These are phyloP conservation scores for Zoysia matrella DNA, from an alignment of 202 grass and related monocot species.

Conservation along the genomic window DNA sequence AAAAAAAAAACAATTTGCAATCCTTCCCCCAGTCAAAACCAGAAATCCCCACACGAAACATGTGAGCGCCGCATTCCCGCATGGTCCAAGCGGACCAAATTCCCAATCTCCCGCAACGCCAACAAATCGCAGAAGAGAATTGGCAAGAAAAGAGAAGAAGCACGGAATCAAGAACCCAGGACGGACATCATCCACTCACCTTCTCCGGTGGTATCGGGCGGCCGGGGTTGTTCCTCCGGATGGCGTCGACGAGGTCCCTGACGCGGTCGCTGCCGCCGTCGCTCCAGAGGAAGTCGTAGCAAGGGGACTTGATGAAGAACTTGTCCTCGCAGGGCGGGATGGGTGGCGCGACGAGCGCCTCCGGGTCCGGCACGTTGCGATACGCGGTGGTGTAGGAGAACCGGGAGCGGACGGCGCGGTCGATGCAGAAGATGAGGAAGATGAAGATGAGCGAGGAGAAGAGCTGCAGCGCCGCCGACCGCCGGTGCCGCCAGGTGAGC, in stretches of 20 bases:
- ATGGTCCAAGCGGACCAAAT: neutral
- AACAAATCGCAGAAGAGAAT: neutral
- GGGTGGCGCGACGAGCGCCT: conserved; percentile 51
- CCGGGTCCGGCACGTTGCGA: conserved; percentile 70
- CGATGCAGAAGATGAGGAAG: conserved; percentile 99
- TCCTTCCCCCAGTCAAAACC: neutral
- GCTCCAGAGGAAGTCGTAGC: conserved; percentile 99
- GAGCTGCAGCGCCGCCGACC: conserved; percentile 72
- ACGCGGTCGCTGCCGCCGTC: conserved; percentile 44
- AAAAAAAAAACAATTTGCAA: neutral
- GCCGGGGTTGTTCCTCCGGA: too few relatives aligned
- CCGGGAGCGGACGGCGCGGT: conserved; percentile 71
- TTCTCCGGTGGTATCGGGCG: too few relatives aligned
- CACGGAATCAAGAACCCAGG: neutral
- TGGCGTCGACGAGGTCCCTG: too few relatives aligned
- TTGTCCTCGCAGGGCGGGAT: conserved; percentile 94
- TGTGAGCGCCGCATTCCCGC: neutral
- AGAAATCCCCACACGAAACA: conserved; percentile 30
- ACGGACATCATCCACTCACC: neutral
- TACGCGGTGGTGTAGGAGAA: conserved; percentile 80
- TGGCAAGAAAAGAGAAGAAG: neutral
- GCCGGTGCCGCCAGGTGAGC: conserved; percentile 80
- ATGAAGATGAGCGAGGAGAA: conserved; percentile 96
- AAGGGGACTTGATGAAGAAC: conserved; percentile 84
- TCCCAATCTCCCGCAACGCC: conserved; percentile 7